A percentile compares a stretch with the other conserved stretches of the same genome.
Conservation (phyloP, 768 basidiomycete species). For the Exidia glandulosa region DNA sequence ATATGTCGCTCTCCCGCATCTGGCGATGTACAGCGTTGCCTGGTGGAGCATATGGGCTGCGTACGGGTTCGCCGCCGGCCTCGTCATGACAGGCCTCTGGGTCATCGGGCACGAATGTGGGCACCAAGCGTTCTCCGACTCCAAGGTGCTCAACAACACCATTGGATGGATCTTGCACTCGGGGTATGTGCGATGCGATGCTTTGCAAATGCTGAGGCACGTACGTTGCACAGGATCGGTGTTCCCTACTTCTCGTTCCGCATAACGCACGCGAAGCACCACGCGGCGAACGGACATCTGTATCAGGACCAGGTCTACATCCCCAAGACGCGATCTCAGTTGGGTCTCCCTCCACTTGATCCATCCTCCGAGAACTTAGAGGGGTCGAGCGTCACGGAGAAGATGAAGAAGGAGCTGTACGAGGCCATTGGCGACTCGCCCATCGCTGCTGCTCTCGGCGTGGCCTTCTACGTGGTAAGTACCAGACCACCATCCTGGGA, state of each 20-base stretch:
- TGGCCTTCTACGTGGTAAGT: neutral
- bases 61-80: conserved; percentile 24
- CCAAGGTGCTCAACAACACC: conserved; percentile 32
- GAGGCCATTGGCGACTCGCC: conserved; percentile 27
- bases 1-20: conserved; percentile 7
- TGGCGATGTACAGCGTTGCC: conserved; percentile 9
- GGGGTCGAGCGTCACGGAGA: neutral
- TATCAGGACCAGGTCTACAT: conserved; percentile 34
- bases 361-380: neutral
- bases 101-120: conserved; percentile 28
- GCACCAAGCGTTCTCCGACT: conserved; percentile 34
- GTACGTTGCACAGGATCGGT: conserved; percentile 17
- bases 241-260: conserved; percentile 36
- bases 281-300: conserved; percentile 32
- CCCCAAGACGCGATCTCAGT: conserved; percentile 25
- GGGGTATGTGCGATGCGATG: conserved; percentile 1
- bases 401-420: conserved; percentile 1
- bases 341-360: conserved; percentile 5
- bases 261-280: conserved; percentile 33
- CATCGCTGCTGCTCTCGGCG: conserved; percentile 11
- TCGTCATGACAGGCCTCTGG: conserved; percentile 32
- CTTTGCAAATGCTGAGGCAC: neutral
- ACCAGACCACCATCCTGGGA: too few relatives aligned
- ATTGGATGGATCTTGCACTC: conserved; percentile 34
- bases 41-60: conserved; percentile 15